Evolutionary conservation across 352 stramenopile species (phyloP).

Genomic region (Phytophthora parvispora): DNA sequence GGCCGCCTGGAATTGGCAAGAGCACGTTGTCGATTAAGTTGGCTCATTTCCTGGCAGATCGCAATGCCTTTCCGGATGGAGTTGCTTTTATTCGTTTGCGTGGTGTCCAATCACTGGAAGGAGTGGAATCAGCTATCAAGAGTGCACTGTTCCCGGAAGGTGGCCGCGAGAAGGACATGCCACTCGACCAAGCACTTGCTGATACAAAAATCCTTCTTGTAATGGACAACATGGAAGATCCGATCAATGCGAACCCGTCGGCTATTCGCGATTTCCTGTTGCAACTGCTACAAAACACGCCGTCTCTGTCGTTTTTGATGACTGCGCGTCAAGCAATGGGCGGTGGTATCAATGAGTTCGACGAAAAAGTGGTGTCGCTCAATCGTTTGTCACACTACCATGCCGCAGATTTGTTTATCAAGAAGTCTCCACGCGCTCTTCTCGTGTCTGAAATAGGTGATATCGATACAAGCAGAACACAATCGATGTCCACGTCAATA

Average conservation of each 20-base stretch:
- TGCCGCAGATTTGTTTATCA: slow-evolving; percentile 80
- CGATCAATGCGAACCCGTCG: slow-evolving; percentile 72
- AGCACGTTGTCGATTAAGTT: slow-evolving; percentile 80
- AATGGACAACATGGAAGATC: slow-evolving; percentile 89
- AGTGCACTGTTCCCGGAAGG: slow-evolving; percentile 70
- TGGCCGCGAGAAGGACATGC: slow-evolving; percentile 70
- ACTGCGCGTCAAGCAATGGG: slow-evolving; percentile 81
- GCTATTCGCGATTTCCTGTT: slow-evolving; percentile 71
- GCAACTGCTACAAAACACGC: slow-evolving; percentile 71
- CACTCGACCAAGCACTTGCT: slow-evolving; percentile 61
- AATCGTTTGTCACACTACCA: slow-evolving; percentile 80
- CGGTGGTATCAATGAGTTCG: slow-evolving; percentile 72
- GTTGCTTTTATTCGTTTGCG: slow-evolving; percentile 81
- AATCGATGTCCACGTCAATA: slow-evolving; percentile 48
- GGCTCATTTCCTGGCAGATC: slow-evolving; percentile 79
- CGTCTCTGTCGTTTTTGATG: slow-evolving; percentile 73
- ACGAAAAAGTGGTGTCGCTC: slow-evolving; percentile 86
- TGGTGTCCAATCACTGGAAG: slow-evolving; percentile 76
- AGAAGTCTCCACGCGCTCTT: slow-evolving; percentile 76
- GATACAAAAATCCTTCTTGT: slow-evolving; percentile 76
- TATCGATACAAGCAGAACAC: slow-evolving; percentile 40
- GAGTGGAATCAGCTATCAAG: slow-evolving; percentile 80
- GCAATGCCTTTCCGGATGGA: slow-evolving; percentile 76
- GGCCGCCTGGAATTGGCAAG: slow-evolving; percentile 81
- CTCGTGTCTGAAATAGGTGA: slow-evolving; percentile 77